Conservation (phyloP, 169 alveolate genomes). For the Plasmodium vinckei region DNA sequence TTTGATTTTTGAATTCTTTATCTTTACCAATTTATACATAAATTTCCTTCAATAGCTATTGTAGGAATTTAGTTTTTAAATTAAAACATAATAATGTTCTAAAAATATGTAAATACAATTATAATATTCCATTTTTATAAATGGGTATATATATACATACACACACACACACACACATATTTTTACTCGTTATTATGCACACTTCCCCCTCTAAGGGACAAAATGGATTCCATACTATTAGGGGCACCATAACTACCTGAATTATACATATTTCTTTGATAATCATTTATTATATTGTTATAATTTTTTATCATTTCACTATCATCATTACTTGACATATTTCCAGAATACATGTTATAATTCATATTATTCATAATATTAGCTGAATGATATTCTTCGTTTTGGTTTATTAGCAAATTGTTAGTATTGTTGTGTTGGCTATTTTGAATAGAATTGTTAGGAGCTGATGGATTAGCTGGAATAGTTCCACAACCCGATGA, state of each 20-base stretch:
- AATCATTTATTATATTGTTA: slow-evolving; percentile 36
- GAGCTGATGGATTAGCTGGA: too few species aligned
- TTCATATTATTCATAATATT: slow-evolving; percentile 18
- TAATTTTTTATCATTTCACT: slow-evolving; percentile 9
- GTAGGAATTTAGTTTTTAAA: too few species aligned
- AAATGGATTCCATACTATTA: neutral
- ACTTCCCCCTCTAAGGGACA: slow-evolving; percentile 1
- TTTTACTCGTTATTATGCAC: slow-evolving; percentile 16
- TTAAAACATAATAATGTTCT: too few species aligned
- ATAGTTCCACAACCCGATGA: too few species aligned
- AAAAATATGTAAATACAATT: slow-evolving; percentile 13
- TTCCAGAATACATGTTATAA: slow-evolving; percentile 6
- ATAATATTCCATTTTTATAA: neutral
- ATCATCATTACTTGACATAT: slow-evolving; percentile 19
- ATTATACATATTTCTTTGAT: slow-evolving; percentile 3
- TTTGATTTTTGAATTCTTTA: too few species aligned
- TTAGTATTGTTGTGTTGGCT: too few species aligned
- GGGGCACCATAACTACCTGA: neutral
- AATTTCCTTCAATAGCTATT: too few species aligned
- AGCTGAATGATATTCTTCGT: slow-evolving; percentile 10
- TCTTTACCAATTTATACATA: too few species aligned
- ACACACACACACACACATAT: neutral
- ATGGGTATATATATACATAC: neutral
- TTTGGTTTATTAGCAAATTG: neutral
- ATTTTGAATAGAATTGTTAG: too few species aligned